phyloP scores from a whole-genome alignment of 2,329 filamentous ascomycete genomes.

The Sclerotinia trifoliorum region DNA sequence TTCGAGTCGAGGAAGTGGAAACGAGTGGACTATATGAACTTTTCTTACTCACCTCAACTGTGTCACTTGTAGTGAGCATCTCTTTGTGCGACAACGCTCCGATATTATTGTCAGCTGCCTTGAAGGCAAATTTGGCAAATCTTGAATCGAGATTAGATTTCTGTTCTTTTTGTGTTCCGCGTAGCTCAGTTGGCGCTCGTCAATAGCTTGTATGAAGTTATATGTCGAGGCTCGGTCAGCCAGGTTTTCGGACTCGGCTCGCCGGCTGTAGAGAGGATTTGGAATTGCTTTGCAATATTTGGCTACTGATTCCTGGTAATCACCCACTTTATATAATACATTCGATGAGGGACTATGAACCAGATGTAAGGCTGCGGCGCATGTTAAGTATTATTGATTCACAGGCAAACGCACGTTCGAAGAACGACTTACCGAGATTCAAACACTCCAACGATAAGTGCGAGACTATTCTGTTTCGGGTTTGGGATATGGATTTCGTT shows the following conservation, averaged over 20 bases:
- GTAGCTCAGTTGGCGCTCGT: neutral
- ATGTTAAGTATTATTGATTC: slow-evolving; percentile 7
- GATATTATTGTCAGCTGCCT: slow-evolving; percentile 10
- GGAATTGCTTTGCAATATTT: neutral
- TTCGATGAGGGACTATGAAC: neutral
- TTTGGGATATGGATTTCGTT: neutral
- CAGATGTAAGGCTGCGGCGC: neutral
- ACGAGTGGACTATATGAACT: neutral
- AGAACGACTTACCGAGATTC: slow-evolving; percentile 1
- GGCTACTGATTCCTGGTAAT: neutral
- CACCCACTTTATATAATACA: neutral
- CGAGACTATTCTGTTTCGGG: slow-evolving; percentile 9
- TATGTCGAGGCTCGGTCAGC: slow-evolving; percentile 1
- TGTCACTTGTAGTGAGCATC: neutral
- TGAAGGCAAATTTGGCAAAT: neutral
- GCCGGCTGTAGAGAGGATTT: neutral
- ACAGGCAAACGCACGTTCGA: slow-evolving; percentile 10
- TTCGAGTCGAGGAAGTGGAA: neutral
- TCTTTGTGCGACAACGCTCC: neutral
- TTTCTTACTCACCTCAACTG: slow-evolving; percentile 9
- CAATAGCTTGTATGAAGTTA: neutral
- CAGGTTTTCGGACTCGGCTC: neutral
- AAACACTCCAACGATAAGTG: slow-evolving; percentile 11
- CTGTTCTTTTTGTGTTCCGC: neutral
- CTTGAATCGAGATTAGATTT: neutral